Conservation (phyloP, 2,329 filamentous ascomycete genomes). For the Trichophyton simii region DNA sequence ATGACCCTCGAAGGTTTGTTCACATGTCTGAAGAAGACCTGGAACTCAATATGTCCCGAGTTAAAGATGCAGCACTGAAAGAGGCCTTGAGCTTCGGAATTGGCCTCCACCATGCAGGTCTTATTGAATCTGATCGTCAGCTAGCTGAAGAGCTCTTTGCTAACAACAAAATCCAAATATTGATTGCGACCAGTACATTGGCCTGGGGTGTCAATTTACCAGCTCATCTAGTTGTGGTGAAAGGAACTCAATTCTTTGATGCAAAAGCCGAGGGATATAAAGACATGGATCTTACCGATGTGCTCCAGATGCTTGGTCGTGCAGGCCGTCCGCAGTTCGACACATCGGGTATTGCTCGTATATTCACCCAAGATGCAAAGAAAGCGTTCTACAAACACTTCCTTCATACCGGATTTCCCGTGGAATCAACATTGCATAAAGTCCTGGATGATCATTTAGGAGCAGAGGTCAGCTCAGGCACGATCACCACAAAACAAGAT, state of each 20-base stretch:
- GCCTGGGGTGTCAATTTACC: constrained; percentile 98
- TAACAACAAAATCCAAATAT: constrained; percentile 95
- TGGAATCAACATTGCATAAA: constrained; percentile 91
- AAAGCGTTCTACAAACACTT: constrained; percentile 99
- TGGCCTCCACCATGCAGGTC: constrained; percentile 88
- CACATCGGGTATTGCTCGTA: constrained; percentile 84
- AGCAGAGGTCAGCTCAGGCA: constrained; percentile 87
- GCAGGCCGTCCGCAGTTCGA: constrained; percentile 95
- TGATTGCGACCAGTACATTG: constrained; percentile 88
- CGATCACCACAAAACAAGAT: constrained; percentile 88
- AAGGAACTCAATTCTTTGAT: constrained; percentile 96
- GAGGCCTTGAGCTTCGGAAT: constrained; percentile 97
- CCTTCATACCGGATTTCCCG: constrained; percentile 91
- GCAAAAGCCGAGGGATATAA: constrained; percentile 96
- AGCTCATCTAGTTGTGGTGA: constrained; percentile 91
- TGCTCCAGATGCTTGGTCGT: constrained; percentile 92
- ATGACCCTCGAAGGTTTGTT: constrained; percentile 86
- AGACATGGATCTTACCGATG: constrained; percentile 97
- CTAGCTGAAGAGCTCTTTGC: constrained; percentile 88
- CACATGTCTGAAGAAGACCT: constrained; percentile 92
- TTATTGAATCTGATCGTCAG: constrained; percentile 87
- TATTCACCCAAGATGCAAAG: constrained; percentile 94
- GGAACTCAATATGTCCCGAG: constrained; percentile 69
- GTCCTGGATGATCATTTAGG: constrained; percentile 94
- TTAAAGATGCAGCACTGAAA: constrained; percentile 83